These are phyloP conservation scores for Mesembryanthemum crystallinum DNA, from an alignment of 148 eudicot genomes.

Conservation along the genomic window DNA sequence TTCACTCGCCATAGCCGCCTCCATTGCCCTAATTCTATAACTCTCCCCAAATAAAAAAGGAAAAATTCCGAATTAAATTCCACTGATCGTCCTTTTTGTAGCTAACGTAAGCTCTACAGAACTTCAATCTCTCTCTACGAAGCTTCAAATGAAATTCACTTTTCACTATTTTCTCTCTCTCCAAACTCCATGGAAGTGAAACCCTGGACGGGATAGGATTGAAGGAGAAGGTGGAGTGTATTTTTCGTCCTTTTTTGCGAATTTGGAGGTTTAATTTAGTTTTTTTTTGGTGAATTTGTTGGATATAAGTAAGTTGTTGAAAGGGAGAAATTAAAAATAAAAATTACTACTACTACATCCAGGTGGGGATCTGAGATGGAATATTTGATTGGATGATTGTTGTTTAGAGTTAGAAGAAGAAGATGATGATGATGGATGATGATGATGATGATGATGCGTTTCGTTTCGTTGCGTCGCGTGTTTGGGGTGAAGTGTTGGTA, in stretches of 20 bases:
- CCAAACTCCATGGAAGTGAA: conserved; percentile 17
- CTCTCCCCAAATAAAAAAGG: background rate
- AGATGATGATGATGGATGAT: no score
- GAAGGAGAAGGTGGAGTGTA: background rate
- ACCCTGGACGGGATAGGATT: background rate
- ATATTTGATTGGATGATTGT: background rate
- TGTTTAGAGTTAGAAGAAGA: no score
- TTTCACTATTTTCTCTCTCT: background rate
- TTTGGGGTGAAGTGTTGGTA: conserved; percentile 8
- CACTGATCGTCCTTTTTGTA: background rate
- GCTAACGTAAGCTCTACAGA: background rate
- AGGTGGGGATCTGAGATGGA: background rate
- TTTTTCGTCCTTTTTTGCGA: background rate
- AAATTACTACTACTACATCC: no score
- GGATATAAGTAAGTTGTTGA: background rate
- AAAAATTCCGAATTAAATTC: background rate
- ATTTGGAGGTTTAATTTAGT: background rate
- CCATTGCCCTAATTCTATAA: conserved; percentile 20
- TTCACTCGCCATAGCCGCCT: conserved; percentile 7
- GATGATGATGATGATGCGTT: background rate
- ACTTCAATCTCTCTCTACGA: background rate
- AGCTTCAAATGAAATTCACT: background rate
- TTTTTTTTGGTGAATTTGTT: background rate
- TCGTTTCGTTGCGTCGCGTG: background rate
- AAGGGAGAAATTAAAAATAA: background rate